Base-by-base conservation (phyloP, 495 filamentous ascomycete genomes). In the Baudoinia panamericana region DNA sequence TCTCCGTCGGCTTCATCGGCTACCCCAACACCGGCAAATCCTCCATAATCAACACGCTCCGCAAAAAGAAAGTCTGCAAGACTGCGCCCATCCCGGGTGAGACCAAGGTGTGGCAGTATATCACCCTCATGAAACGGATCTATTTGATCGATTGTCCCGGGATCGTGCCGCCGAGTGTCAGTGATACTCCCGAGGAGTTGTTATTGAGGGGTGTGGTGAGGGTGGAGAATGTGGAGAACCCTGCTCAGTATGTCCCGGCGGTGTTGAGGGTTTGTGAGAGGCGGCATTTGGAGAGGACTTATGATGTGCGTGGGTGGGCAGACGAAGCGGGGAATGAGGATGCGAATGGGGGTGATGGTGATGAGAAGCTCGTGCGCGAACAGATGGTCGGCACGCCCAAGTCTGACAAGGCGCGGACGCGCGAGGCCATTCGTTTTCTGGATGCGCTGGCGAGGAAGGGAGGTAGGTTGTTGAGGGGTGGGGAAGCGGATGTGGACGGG, bases 51-150 rank as follows among this genome's bases (percentile, higher is more conserved):
- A 64, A 64, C 48, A 62, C 61, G 0, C 48, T 64, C 3, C 75
- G 84, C 15, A 82, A 80, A 56, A 96, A 96, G 67, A 83, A 87
- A 47, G 86, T 94, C 24, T 82, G 85, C 60, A 90, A 72, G 2
- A 85, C 93, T 4, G 90, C 90, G n/a, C 90, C 90, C 12, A 88
- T 96, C 45, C 88, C 90, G 6, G 88, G 88, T 8, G 81, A 86
- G 60, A 96, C 87, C 42, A 97, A 94, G 63, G 80, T 95, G 10
- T 96, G 86, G 86, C 86, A 97, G 59, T 96, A 94, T 49, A 81
- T 97, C 43, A 95, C 88, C 0, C 60, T 97, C 38, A 96, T 94
- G 86, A 87, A 85, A 59, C 69, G 92, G 36, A 95, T 97, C 30
- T 96, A 93, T 57, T 68, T 97, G 38, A 95, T 96, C 50, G 90